Evolutionary conservation across 768 basidiomycete species (phyloP), one percentile per base, ranked within the genome.

Genomic region (Cyclocybe cylindracea): DNA sequence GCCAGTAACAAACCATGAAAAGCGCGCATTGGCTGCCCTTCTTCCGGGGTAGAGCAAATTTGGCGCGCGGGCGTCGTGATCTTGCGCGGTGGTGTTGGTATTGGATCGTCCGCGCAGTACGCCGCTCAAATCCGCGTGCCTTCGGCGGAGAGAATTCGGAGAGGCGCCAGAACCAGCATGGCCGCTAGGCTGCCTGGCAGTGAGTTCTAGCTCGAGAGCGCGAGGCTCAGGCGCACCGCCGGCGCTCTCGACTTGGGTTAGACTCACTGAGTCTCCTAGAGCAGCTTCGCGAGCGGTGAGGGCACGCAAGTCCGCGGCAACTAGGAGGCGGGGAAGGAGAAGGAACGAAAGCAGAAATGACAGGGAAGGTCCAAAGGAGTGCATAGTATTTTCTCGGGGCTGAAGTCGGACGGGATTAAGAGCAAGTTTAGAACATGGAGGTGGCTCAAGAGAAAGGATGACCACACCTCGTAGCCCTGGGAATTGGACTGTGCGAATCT

Each of bases 1-100:
- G 35, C 67, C 69, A 44, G 66, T 59, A 14, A 53, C 46, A 48
- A 63, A 70, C 45, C 54, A 57, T 5, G 66, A 62, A 51, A 68
- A 65, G 10, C 52, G 49, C 9, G 66, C 61, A 37, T 52, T 54
- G 13, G 54, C 53, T 9, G 55, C 58, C 13, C 59, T 50, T 38
- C 44, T 50, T 14, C 44, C 53, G 33, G 46, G 56, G 35, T 49
- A 52, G 2, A 41, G 53, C 33, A 39, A 35, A 32, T 56, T 51
- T 48, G 46, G 18, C 18, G 51, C 46, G n/a, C 39, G 16, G 39
- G 37, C 42, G 14, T 19, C 37, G 14, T 29, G 16, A 38, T 48
- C 39, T n/a, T 46, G 44, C 13, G 41, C 31, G 9, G 29, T 48
- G 24, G 24, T 34, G 34, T 34, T 35, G 36, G 10, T 10, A 35